A percentile compares a stretch with the other conserved stretches of the same genome.
These are phyloP conservation scores for Alternaria viburni DNA, from an alignment of 2,329 filamentous ascomycete genomes.

Conservation along the genomic window DNA sequence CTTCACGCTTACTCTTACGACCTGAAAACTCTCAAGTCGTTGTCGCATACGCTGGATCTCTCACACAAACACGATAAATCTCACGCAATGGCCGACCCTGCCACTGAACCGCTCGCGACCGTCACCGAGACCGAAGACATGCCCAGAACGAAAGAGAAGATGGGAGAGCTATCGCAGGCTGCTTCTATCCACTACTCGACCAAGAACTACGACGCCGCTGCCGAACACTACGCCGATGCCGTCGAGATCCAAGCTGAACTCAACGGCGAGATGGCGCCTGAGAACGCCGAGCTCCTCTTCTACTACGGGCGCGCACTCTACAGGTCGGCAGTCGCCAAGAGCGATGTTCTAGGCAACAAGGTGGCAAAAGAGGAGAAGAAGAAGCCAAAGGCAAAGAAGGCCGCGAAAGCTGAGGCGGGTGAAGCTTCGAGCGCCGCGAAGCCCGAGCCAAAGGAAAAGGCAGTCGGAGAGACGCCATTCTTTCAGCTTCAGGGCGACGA, in stretches of 20 bases:
- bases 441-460: conserved; percentile 53
- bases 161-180: conserved; percentile 79
- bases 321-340: conserved; percentile 91
- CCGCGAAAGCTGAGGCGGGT: conserved; percentile 48
- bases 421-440: conserved; percentile 38
- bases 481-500: conserved; percentile 96
- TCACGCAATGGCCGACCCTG: conserved; percentile 33
- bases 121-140: conserved; percentile 31
- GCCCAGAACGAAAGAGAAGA: conserved; percentile 62
- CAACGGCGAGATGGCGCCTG: conserved; percentile 88
- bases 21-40: not conserved
- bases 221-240: conserved; percentile 86
- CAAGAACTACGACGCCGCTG: conserved; percentile 84
- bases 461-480: conserved; percentile 71
- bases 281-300: conserved; percentile 93
- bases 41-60: conserved; percentile 13
- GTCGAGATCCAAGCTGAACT: conserved; percentile 88
- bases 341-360: conserved; percentile 88
- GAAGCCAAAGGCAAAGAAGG: conserved; percentile 58
- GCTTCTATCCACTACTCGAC: conserved; percentile 85
- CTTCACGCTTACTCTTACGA: not conserved
- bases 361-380: conserved; percentile 66
- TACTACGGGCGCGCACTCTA: conserved; percentile 93
- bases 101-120: conserved; percentile 25
- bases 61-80: not conserved